Evolutionary conservation across 768 basidiomycete genomes (phyloP), one percentile per base, ranked within the genome.

Genomic region (Trametes gibbosa): DNA sequence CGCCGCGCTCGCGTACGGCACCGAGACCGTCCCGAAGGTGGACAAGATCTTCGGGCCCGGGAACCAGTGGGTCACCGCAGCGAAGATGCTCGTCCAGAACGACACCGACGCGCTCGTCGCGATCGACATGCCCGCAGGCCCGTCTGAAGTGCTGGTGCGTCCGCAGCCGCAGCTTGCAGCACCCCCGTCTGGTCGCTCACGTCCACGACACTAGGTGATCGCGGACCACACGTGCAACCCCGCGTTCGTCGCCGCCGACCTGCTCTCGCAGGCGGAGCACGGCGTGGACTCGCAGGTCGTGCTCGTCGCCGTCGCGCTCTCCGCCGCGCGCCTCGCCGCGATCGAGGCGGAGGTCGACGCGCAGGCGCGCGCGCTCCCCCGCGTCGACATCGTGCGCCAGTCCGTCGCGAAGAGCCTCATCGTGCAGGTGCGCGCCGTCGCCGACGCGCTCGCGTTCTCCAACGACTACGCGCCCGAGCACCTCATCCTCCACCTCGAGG

Each of bases 21-120:
- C 97, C 6, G 80, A 91, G 71, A 89, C 89, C 4, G 93, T 95
- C 6, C 93, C 95, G 16, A 98, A 99, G 75, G 96, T 98, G 24
- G 97, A 99, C 80, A 99, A 99, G 77, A 95, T 99, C 66, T 96
- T 98, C 69, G 97, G 97, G 9, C 97, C 97, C 6, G 97, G 97
- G 24, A 99, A 99, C 71, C 97, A 98, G 72, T 99, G 95, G 94
- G 97, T 99, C 23, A 99, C 96, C 1, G 97, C 97, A 1, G 97
- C 96, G 51, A 99, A 99, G 77, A 98, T 99, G 97, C 75, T 96
- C 53, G 96, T 99, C 24, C 95, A 98, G 71, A 99, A 98, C 73
- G 97, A 99, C 70, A 95, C 95, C 13, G 91, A 95, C 67, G 96
- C 97, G 9, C 74, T 95, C 62, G 95, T 98, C 7, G 90, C 92